Evolutionary conservation across 805 yeast species (phyloP), one percentile per base, ranked within the genome.

Genomic region (Grigorovia humatica): DNA sequence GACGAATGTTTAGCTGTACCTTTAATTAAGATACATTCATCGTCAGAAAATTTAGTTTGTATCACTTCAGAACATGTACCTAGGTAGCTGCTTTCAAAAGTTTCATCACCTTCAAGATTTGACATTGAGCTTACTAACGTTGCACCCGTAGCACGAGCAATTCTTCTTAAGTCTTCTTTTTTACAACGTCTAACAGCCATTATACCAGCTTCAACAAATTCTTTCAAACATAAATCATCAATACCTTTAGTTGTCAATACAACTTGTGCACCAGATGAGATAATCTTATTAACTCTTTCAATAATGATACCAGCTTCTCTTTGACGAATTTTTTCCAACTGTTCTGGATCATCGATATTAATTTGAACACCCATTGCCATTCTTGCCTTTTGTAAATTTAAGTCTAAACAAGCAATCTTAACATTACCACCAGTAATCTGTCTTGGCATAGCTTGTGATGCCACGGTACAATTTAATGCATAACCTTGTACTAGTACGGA

Each of bases 281-380:
- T 76, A 61, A 89, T 85, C 69, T 85, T 89, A 57, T 79, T 76
- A 59, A 89, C 83, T 69, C 89, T 82, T 68, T 89, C 96, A 55
- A 86, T 72, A 32, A 88, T 79, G 56, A 89, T 86, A 44, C 88
- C 96, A 62, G 83, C 81, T 72, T 89, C 97, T 62, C 96, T 80
- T 67, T 86, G 81, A 63, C 96, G 78, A 59, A 89, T 88, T 61
- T 87, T 86, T 73, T 93, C 99, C 60, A 93, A 78, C 71, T 88
- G 96, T 61, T 93, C 96, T 44, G 99, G 99, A 68, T 93, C 97
- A 61, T 88, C 96, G 65, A 93, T 88, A 66, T 90, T 90, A 69
- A 93, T 87, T 69, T 89, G 95, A 50, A 93, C 98, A 51, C 99
- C 99, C 82, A 93, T 82, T 44, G 97, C 96, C 96, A 93, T 88